Evolutionary conservation across 345 rosid species (phyloP).

Genomic region (Citrus sp.): DNA sequence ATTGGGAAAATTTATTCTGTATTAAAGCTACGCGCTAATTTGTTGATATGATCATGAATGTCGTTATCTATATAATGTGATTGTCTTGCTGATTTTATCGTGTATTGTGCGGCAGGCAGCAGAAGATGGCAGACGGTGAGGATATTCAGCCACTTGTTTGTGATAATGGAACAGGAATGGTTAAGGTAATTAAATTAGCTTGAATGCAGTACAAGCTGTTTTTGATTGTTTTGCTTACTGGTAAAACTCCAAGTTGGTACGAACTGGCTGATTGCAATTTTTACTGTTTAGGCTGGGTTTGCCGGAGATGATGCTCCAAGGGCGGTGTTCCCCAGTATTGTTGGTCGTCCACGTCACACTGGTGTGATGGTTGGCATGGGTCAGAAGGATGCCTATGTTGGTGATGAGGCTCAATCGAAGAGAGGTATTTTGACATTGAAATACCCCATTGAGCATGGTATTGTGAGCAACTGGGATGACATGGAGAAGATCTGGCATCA

Average conservation of each 20-base stretch:
- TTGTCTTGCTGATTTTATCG: neutral
- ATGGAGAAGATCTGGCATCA: conserved; percentile 98
- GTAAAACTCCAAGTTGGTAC: neutral
- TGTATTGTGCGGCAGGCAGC: conserved; percentile 25
- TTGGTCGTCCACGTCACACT: conserved; percentile 92
- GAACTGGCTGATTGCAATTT: neutral
- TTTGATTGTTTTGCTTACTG: neutral
- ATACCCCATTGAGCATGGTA: conserved; percentile 87
- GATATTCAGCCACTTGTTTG: conserved; percentile 70
- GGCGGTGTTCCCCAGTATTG: conserved; percentile 91
- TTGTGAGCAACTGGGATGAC: conserved; percentile 96
- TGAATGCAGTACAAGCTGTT: neutral
- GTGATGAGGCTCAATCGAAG: conserved; percentile 80
- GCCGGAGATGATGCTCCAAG: conserved; percentile 94
- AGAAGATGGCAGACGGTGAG: conserved; percentile 60
- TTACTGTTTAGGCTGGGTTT: conserved; percentile 68
- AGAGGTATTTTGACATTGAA: conserved; percentile 79
- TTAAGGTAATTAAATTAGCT: conserved; percentile 43
- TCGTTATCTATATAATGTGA: neutral
- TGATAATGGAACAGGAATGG: conserved; percentile 91
- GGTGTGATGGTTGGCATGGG: conserved; percentile 93
- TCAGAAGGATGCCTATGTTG: conserved; percentile 85
- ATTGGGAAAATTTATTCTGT: neutral
- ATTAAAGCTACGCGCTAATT: neutral
- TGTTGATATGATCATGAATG: neutral